A percentile compares a stretch with the other conserved stretches of the same genome.
These are phyloP conservation scores for Termitomyces sp. DNA, from an alignment of 768 basidiomycete genomes.

Conservation along the genomic window DNA sequence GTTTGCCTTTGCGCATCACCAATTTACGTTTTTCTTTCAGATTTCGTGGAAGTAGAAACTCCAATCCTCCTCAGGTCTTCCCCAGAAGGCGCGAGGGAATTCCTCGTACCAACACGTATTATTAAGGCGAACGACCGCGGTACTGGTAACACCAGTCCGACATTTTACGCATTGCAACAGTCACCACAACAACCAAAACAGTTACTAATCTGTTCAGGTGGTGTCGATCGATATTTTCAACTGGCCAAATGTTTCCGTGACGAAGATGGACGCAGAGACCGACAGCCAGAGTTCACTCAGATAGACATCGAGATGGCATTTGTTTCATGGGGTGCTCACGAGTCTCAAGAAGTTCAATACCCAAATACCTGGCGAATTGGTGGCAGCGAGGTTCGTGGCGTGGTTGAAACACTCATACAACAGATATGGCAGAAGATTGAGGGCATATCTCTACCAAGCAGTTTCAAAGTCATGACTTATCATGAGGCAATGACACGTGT, in stretches of 20 bases:
- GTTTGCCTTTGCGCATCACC: constrained; percentile 8
- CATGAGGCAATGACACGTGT: constrained; percentile 87
- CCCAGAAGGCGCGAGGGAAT: constrained; percentile 93
- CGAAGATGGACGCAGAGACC: constrained; percentile 91
- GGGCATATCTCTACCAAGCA: constrained; percentile 51
- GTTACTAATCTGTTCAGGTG: constrained; percentile 85
- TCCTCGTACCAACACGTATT: constrained; percentile 78
- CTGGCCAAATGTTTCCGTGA: constrained; percentile 94
- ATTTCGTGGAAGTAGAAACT: constrained; percentile 91
- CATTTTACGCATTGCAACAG: constrained; percentile 89
- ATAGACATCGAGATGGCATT: constrained; percentile 97
- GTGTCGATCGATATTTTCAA: constrained; percentile 88
- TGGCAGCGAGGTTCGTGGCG: constrained; percentile 73
- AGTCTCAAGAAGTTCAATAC: constrained; percentile 13
- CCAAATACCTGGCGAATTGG: constrained; percentile 76
- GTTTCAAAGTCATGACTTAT: constrained; percentile 85
- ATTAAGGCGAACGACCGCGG: constrained; percentile 24
- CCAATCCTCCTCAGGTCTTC: constrained; percentile 88
- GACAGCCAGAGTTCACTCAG: constrained; percentile 97
- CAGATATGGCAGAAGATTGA: constrained; percentile 74
- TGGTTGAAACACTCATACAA: constrained; percentile 72
- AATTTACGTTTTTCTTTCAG: constrained; percentile 35
- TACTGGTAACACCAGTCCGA: constrained; percentile 22
- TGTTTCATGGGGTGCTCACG: constrained; percentile 68
- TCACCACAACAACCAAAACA: constrained; percentile 98